phyloP scores from a whole-genome alignment of 257 asterid genomes.

The Nicotiana otophora region DNA sequence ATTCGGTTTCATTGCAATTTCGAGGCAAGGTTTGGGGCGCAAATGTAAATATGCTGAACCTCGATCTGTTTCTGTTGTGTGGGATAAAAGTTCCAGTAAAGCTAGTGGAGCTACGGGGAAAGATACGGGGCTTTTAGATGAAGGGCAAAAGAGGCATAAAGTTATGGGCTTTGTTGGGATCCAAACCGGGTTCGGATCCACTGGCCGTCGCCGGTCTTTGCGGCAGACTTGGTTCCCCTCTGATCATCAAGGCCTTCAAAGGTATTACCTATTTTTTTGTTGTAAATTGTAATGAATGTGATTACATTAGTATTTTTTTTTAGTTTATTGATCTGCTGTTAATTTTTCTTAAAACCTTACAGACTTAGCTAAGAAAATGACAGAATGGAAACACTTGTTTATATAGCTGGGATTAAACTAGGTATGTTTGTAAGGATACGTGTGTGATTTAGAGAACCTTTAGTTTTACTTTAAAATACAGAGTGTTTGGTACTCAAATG shows the following conservation, averaged over 20 bases:
- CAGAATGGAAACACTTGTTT: not conserved
- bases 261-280: constrained; percentile 29
- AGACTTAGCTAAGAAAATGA: not conserved
- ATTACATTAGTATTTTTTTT: too few species aligned
- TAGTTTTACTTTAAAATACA: too few species aligned
- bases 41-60: constrained; percentile 50
- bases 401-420: too few species aligned
- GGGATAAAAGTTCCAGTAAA: constrained; percentile 53
- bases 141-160: constrained; percentile 59
- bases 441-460: not conserved
- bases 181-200: constrained; percentile 84
- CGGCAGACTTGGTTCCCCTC: constrained; percentile 96
- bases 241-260: constrained; percentile 65
- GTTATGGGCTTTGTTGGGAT: constrained; percentile 94
- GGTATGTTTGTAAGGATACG: not conserved
- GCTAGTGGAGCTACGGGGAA: not conserved
- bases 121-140: constrained; percentile 24
- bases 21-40: constrained; percentile 32
- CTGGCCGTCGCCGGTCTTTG: constrained; percentile 68
- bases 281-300: not conserved
- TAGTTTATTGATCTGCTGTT: not conserved
- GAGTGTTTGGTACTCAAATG: too few species aligned
- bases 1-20: constrained; percentile 48
- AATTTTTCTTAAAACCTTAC: not conserved
- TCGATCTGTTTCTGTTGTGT: constrained; percentile 60